Evolutionary conservation across 1,139 yeast genomes (phyloP), one percentile per base, ranked within the genome.

Genomic region (Blastobotrys niveus): DNA sequence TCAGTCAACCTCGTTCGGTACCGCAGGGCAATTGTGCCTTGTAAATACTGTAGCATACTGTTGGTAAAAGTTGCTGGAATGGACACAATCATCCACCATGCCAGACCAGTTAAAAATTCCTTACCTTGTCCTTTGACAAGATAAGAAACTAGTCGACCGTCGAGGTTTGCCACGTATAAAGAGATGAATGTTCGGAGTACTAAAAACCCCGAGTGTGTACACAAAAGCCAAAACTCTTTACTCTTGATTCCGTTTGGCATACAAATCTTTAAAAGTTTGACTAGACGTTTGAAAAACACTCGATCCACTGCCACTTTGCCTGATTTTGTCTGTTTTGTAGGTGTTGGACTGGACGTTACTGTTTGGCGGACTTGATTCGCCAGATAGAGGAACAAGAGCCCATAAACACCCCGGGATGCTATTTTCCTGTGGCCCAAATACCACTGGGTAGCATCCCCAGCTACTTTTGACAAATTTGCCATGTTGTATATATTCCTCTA

Each of bases 51-150:
- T 47, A 89, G 72, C 50, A 84, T 64, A 0, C 95, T 77, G 58
- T 88, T 87, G 14, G 86, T 82, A 32, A 84, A 62, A 2, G 95
- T 77, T 1, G 96, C 94, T 0, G 97, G 97, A 5, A 88, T 63
- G 5, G 96, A 96, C 14, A 89, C 71, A 20, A 79, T 58, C 82
- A 89, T 78, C 96, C 96, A 89, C 60, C 78, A 73, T 0, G 77
- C 73, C 48, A 88, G 67, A 37, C 83, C 71, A 52, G 74, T 72
- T 46, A 82, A 67, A 59, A 89, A 89, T 40, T 72, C 72, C 40
- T 71, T 70, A 46, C 88, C 82, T 43, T 74, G 72, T 51, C 83
- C 87, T 34, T 82, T 76, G 27, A 89, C 87, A 52, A 89, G 71
- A 1, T 88, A 79, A 0, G 95, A 88, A 4, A 89, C 96, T 44